Base-by-base conservation (phyloP, 441 rosid genomes). In the Erodium moschatum region DNA sequence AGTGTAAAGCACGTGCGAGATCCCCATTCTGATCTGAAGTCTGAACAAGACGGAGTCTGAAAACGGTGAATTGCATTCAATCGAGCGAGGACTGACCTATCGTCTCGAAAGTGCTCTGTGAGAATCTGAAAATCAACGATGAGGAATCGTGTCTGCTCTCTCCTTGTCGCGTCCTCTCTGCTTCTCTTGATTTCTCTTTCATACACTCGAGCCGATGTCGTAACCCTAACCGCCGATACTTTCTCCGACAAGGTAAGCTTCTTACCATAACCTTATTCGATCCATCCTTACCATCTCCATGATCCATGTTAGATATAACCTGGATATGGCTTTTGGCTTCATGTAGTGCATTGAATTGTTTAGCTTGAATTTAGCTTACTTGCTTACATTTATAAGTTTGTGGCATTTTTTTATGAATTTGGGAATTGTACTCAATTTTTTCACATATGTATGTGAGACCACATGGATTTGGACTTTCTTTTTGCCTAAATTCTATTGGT, bases 231-330 rank as follows among this genome's bases (percentile, higher is more conserved):
- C 4, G 87, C 86, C 4, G 96, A 90, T 66, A 93, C 96, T 64
- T 93, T 90, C 86, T 83, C 91, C 54, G 98, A 89, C 79, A 93
- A 93, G 95, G 98, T 93, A 74, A 38, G 9, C 9, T 38, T 38
- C 42, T 0, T 38, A 38, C 68, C 5, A 24, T 58, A 40, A 65
- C 69, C 61, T 18, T 9, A 46, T 1, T 54, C 9, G 35, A 5
- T 31, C 35, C 35, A 5, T 31, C 9, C 42, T 5, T 38, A 7
- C 0, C 42, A 38, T 38, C 5, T 38, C 42, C 9, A 6, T 38
- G 6, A 6, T 54, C 9, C 21, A 54, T 18, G 61, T 18, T 3
- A 16, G 61, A 2, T 16, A 2, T 6, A 54, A 54, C 24, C 61
- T 16, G 61, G 21, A 54, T 54, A 7, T 16, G 61, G 10, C 20